A percentile compares a stretch with the other conserved stretches of the same genome.
Conservation (phyloP, 2,329 filamentous ascomycete species). For the Neocucurbitaria cava region DNA sequence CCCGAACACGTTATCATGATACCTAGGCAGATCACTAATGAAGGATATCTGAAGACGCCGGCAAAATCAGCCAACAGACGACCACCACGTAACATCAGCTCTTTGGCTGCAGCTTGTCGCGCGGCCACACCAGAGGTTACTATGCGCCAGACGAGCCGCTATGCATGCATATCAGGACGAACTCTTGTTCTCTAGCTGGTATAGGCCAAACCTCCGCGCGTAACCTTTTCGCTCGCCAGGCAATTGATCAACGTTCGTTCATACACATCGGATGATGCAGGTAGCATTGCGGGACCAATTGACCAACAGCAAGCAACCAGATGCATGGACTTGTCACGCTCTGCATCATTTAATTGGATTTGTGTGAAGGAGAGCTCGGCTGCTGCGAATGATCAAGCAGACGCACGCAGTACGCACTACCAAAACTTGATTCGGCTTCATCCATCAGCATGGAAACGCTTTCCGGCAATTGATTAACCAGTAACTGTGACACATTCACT, state of each 20-base stretch:
- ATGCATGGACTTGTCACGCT: neutral
- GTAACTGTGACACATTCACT: neutral
- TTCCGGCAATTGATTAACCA: neutral
- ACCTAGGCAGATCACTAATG: neutral
- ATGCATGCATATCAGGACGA: conserved; percentile 4
- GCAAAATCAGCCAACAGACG: conserved; percentile 1
- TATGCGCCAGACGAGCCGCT: neutral
- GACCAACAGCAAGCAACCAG: neutral
- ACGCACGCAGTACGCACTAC: neutral
- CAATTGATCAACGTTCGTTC: neutral
- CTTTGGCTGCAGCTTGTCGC: neutral
- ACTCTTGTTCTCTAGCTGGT: neutral
- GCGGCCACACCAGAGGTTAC: neutral
- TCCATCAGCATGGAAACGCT: neutral
- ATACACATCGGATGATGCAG: neutral
- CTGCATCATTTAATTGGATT: neutral
- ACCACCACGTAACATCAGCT: conserved; percentile 7
- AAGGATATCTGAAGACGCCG: neutral
- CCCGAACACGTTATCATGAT: neutral
- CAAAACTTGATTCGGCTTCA: neutral
- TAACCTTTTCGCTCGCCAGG: neutral
- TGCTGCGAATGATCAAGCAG: neutral
- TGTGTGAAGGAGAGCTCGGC: neutral
- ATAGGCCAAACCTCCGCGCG: neutral
- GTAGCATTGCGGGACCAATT: neutral